Base-by-base conservation (phyloP, 2,329 filamentous ascomycete species). In the Microdochium paspali region DNA sequence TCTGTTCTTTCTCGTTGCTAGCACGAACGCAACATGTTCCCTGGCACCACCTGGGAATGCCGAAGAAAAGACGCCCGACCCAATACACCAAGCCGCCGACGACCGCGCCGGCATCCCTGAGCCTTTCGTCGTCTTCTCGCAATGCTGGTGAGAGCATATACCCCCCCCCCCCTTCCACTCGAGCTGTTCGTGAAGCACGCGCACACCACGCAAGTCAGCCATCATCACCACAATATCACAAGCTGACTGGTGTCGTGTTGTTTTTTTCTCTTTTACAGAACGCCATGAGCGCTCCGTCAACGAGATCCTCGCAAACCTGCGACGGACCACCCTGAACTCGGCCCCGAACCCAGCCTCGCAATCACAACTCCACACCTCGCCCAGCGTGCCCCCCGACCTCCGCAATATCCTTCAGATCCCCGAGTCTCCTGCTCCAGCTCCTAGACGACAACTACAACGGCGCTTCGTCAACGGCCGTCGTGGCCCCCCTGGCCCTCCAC, bases 11-110 rank as follows among this genome's bases (percentile, higher is more conserved):
- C 18, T 18, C 35, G 6, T 5, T 18, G 35, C 35, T 21, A 40
- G 35, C 35, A 40, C 20, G 35, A 40, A 40, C 35, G 35, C 18
- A 21, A 4, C 35, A 40, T 40, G 35, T 40, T 40, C 35, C n/a
- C 35, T 40, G 35, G 35, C 35, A 18, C 12, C 35, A 40, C 35
- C 18, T 40, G 18, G 35, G 35, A 40, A 84, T 84, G 80, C 77
- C 80, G 65, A 83, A 82, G 70, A 83, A 82, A 72, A 71, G 77
- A 63, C 73, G 76, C 48, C 68, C 73, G 54, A 57, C 64, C 56
- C 70, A 69, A 58, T 79, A 75, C 56, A 77, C 78, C 53, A 83
- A 82, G 62, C 79, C 79, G 54, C 72, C 67, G 56, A 74, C 73
- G 51, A 75, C 77, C 55, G 71, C 71, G 25, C 71, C 77, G 54